These are phyloP conservation scores for Yamadazyma conglobata DNA, from an alignment of 1,139 yeast species.

Conservation along the genomic window DNA sequence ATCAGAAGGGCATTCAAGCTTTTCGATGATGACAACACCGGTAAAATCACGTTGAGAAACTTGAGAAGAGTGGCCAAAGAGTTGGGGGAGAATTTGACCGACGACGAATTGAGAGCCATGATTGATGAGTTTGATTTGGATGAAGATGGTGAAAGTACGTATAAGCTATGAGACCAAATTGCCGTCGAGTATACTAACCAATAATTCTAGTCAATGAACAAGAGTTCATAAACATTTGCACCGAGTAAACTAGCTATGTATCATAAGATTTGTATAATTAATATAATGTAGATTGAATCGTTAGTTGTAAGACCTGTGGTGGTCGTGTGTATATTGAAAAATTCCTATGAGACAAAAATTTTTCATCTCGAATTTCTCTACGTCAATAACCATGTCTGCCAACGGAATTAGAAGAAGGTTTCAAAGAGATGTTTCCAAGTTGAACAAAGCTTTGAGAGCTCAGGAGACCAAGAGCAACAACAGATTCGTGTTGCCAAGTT, in stretches of 20 bases:
- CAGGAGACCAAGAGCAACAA: constrained; percentile 23
- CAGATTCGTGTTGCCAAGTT: constrained; percentile 34
- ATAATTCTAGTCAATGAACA: constrained; percentile 66
- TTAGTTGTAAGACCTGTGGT: no score
- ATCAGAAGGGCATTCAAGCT: constrained; percentile 84
- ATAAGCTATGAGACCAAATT: constrained; percentile 10
- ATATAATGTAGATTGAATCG: no score
- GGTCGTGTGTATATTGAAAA: background rate
- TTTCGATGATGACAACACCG: constrained; percentile 87
- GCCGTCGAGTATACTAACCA: constrained; percentile 10
- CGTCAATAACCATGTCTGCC: constrained; percentile 40
- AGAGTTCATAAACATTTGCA: constrained; percentile 88
- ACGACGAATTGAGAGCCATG: constrained; percentile 93
- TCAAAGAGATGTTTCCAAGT: constrained; percentile 33
- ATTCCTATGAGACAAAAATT: constrained; percentile 3
- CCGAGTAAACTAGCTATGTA: constrained; percentile 41
- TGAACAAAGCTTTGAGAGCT: constrained; percentile 30
- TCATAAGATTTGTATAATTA: background rate
- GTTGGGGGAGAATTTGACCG: constrained; percentile 86
- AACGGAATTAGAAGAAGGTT: constrained; percentile 34
- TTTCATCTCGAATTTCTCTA: background rate
- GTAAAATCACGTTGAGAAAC: constrained; percentile 78
- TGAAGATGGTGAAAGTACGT: constrained; percentile 85
- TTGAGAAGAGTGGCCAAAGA: constrained; percentile 89
- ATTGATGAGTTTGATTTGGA: constrained; percentile 96